phyloP scores from a whole-genome alignment of 257 asterid species.

The Solanum paucissectum region DNA sequence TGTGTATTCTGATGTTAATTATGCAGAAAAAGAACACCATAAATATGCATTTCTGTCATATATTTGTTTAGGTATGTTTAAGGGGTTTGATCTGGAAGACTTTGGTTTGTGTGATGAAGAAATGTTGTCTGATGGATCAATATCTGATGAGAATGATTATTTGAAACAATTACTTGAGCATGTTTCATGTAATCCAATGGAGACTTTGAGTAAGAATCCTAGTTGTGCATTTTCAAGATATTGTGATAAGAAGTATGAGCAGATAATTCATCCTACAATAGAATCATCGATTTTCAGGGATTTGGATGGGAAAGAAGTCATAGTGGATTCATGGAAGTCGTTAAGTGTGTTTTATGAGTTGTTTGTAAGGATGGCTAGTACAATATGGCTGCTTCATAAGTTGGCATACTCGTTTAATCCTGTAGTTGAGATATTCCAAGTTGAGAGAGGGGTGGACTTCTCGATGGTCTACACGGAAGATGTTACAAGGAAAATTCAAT shows the following conservation, averaged over 20 bases:
- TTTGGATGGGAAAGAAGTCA: conserved; percentile 67
- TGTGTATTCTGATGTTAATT: conserved; percentile 40
- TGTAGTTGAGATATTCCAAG: conserved; percentile 72
- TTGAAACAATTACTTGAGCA: conserved; percentile 62
- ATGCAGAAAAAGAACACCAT: conserved; percentile 47
- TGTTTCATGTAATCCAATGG: conserved; percentile 67
- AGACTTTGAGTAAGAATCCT: conserved; percentile 54
- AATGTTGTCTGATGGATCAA: conserved; percentile 10
- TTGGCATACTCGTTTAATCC: conserved; percentile 69
- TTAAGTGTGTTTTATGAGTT: conserved; percentile 66
- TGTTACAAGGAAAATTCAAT: conserved; percentile 33
- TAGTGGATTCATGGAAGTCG: conserved; percentile 82
- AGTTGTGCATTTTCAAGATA: conserved; percentile 61
- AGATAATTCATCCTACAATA: conserved; percentile 83
- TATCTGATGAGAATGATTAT: conserved; percentile 15
- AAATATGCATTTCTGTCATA: conserved; percentile 69
- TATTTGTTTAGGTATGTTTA: conserved; percentile 66
- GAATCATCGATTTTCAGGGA: conserved; percentile 72
- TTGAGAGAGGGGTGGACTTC: conserved; percentile 65
- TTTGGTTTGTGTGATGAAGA: conserved; percentile 37
- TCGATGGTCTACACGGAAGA: conserved; percentile 88
- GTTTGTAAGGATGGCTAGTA: conserved; percentile 84
- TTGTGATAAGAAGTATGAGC: conserved; percentile 75
- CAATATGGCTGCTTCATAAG: conserved; percentile 88
- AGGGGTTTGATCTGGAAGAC: conserved; percentile 54